A percentile compares a stretch with the other conserved stretches of the same genome.
Conservation (phyloP, 371 early-diverging fungal genomes). For the Rhizopus stolonifer region DNA sequence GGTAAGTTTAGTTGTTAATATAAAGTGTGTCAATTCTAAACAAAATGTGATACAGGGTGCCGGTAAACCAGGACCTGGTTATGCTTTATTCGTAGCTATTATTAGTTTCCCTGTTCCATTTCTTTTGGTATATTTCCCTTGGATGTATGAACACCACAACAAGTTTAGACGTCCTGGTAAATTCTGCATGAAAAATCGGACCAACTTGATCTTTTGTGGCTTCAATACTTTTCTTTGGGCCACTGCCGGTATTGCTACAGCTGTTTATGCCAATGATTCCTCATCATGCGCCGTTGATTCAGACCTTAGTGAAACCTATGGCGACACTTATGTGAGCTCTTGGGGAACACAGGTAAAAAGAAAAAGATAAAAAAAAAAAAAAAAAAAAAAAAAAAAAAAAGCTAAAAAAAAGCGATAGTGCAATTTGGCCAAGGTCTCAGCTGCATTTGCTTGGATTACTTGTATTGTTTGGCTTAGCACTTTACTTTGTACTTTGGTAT, state of each 20-base stretch:
- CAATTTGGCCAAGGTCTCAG: conserved; percentile 36
- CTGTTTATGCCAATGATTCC: conserved; percentile 27
- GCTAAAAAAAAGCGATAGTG: conserved; percentile 23
- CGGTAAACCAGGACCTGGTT: conserved; percentile 27
- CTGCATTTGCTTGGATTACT: conserved; percentile 49
- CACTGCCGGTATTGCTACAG: conserved; percentile 35
- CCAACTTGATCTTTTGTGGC: conserved; percentile 28
- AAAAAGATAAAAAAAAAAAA: background rate
- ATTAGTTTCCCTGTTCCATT: conserved; percentile 21
- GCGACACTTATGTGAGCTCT: conserved; percentile 23
- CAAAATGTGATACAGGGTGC: conserved; percentile 22
- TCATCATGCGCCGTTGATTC: conserved; percentile 20
- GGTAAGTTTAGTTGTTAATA: conserved; percentile 11
- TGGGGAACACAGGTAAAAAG: conserved; percentile 34
- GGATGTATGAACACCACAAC: conserved; percentile 31
- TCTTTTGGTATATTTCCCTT: conserved; percentile 29
- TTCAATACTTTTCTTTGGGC: conserved; percentile 30
- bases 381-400: background rate
- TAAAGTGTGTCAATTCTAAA: background rate
- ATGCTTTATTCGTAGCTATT: conserved; percentile 27
- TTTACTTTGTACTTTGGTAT: conserved; percentile 29
- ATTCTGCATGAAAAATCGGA: conserved; percentile 32
- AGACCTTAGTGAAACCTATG: conserved; percentile 13
- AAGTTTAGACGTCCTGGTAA: conserved; percentile 34
- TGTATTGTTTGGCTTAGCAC: conserved; percentile 44